Base-by-base conservation (phyloP, 805 yeast genomes). In the Starmera amethionina region DNA sequence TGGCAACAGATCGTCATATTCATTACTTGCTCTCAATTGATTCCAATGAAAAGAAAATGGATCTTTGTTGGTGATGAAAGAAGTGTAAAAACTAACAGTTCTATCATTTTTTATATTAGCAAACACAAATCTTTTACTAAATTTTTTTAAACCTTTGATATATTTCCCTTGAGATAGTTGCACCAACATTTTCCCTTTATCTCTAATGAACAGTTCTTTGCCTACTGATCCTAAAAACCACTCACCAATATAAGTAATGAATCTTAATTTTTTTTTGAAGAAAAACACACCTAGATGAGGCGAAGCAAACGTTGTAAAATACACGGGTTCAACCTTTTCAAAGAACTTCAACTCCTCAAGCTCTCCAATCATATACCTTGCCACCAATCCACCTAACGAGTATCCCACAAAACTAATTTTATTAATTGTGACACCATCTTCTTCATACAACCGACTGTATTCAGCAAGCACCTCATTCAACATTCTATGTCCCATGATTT, bases 71-170 rank as follows among this genome's bases (percentile, higher is more conserved):
- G 90, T 70, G 42, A 90, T 81, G 58, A 68, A 88, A 0, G 95
- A 70, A 0, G 97, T 86, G 62, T 77, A 84, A 58, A 87, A 90
- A 13, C 90, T 81, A 8, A 89, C 97, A 0, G 95, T 76, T 43
- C 96, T 68, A 59, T 89, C 97, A 54, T 84, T 79, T 41, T 78
- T 70, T 19, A 81, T 71, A 60, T 90, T 89, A 9, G 96, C 88
- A 42, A 87, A 64, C 3, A 77, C 56, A 4, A 75, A 63, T 40
- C 82, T 70, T 41, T 71, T 67, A 44, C 76, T 62, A 56, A 89
- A 89, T 42, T 50, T 53, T 10, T 52, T 42, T 38, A 89, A 64
- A 0, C 84, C 94, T 39, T 70, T 58, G 38, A 63, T 60, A 52
- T 69, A 89, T 9, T 51, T 59, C 8, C 66, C 66, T 38, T 55